A percentile compares a stretch with the other conserved stretches of the same genome.
Evolutionary conservation across 2,329 filamentous ascomycete species (phyloP).

Genomic region (Fusarium oligoseptatum): DNA sequence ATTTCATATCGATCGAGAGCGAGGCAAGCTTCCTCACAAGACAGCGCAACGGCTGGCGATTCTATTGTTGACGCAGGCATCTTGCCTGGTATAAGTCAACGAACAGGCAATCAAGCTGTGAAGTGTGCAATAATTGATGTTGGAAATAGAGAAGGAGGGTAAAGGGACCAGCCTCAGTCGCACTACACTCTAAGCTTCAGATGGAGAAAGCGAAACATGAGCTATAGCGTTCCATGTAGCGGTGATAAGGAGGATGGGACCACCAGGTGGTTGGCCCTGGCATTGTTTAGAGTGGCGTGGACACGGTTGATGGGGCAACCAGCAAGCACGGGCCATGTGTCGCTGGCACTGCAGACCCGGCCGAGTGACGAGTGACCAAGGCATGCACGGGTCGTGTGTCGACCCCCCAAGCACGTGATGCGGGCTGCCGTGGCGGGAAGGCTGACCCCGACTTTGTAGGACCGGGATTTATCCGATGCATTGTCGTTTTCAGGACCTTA

Average conservation of each 20-base stretch:
- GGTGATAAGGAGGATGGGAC: slow-evolving; percentile 29
- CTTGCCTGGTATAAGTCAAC: slow-evolving; percentile 44
- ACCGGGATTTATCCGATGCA: slow-evolving; percentile 49
- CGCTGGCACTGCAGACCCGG: not conserved
- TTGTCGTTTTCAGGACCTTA: slow-evolving; percentile 51
- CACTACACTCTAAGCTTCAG: slow-evolving; percentile 32
- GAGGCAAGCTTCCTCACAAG: slow-evolving; percentile 63
- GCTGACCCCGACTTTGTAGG: slow-evolving; percentile 32
- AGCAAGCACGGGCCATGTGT: slow-evolving; percentile 5
- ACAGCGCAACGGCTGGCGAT: slow-evolving; percentile 74
- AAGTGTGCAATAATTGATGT: slow-evolving; percentile 11
- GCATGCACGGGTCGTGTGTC: not conserved
- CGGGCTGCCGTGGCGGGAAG: slow-evolving; percentile 22
- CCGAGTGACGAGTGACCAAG: not conserved
- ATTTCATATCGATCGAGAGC: not conserved
- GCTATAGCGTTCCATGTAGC: slow-evolving; percentile 29
- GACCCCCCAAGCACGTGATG: slow-evolving; percentile 46
- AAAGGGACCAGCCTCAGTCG: slow-evolving; percentile 42
- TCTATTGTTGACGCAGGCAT: slow-evolving; percentile 75
- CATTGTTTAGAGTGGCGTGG: slow-evolving; percentile 43
- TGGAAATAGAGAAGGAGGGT: slow-evolving; percentile 12
- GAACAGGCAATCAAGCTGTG: slow-evolving; percentile 10
- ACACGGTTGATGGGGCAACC: slow-evolving; percentile 39
- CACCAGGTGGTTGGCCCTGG: slow-evolving; percentile 11
- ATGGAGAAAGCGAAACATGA: slow-evolving; percentile 31